Conservation (phyloP, 2,329 filamentous ascomycete species). For the Alternaria sp. region DNA sequence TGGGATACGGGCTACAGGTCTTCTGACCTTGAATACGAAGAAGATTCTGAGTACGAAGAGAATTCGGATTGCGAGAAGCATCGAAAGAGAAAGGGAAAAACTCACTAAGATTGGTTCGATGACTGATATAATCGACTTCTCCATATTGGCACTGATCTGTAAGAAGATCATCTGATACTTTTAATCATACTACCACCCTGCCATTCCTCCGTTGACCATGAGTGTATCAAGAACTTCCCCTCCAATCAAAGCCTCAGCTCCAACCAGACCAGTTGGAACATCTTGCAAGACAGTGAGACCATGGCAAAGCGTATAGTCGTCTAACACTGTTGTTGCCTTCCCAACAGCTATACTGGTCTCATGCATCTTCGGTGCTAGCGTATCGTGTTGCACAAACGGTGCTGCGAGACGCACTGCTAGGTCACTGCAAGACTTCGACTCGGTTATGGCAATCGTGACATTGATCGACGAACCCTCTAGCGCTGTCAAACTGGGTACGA, state of each 20-base stretch:
- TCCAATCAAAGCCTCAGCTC: neutral
- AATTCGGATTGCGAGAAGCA: neutral
- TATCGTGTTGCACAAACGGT: neutral
- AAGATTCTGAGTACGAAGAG: neutral
- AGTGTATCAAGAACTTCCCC: neutral
- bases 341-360: neutral
- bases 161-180: neutral
- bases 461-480: neutral
- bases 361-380: neutral
- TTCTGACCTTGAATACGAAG: neutral
- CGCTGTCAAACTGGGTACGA: neutral
- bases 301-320: neutral
- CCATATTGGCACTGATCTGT: neutral
- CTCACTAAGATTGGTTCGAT: neutral
- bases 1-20: neutral
- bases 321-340: fast-evolving
- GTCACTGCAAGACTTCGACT: neutral
- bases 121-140: neutral
- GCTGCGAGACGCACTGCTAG: neutral
- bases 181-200: neutral
- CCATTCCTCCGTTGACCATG: neutral
- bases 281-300: neutral
- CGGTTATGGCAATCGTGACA: neutral
- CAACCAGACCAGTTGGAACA: slow-evolving; percentile 1
- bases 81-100: neutral